These are phyloP conservation scores for Omphalea diandra DNA, from an alignment of 441 rosid genomes.

Conservation along the genomic window DNA sequence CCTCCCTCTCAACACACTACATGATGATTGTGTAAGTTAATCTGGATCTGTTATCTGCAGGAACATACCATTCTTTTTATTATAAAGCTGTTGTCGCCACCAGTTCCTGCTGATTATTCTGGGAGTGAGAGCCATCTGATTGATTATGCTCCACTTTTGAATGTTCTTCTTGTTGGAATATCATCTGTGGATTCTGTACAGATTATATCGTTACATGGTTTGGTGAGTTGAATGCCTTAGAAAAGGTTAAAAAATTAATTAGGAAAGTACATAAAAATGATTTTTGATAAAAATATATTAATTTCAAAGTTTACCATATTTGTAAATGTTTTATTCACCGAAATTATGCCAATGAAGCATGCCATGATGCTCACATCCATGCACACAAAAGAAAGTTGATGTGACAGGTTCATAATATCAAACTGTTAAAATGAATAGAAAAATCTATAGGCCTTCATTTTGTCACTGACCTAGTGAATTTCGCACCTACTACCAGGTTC, in stretches of 20 bases:
- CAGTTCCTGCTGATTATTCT: constrained; percentile 66
- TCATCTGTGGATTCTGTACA: constrained; percentile 87
- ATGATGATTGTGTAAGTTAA: constrained; percentile 23
- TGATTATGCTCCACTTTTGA: constrained; percentile 70
- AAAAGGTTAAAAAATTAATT: neutral
- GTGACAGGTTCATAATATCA: neutral
- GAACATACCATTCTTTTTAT: constrained; percentile 82
- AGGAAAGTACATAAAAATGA: neutral
- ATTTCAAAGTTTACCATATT: neutral
- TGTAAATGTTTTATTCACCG: neutral
- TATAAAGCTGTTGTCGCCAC: constrained; percentile 72
- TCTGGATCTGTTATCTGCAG: constrained; percentile 47
- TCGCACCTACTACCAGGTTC: constrained; percentile 56
- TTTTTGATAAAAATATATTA: constrained; percentile 2
- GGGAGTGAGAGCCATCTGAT: constrained; percentile 81
- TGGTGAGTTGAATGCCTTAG: constrained; percentile 49
- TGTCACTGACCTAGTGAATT: constrained; percentile 25
- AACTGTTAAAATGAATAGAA: constrained; percentile 14
- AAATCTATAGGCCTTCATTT: constrained; percentile 8
- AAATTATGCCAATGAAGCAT: constrained; percentile 7
- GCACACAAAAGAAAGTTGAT: neutral
- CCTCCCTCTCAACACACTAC: neutral
- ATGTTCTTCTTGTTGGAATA: constrained; percentile 88
- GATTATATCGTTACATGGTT: constrained; percentile 84
- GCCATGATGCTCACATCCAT: neutral